A percentile compares a stretch with the other conserved stretches of the same genome.
phyloP scores from a whole-genome alignment of 768 basidiomycete genomes.

The Sutorius australiensis region DNA sequence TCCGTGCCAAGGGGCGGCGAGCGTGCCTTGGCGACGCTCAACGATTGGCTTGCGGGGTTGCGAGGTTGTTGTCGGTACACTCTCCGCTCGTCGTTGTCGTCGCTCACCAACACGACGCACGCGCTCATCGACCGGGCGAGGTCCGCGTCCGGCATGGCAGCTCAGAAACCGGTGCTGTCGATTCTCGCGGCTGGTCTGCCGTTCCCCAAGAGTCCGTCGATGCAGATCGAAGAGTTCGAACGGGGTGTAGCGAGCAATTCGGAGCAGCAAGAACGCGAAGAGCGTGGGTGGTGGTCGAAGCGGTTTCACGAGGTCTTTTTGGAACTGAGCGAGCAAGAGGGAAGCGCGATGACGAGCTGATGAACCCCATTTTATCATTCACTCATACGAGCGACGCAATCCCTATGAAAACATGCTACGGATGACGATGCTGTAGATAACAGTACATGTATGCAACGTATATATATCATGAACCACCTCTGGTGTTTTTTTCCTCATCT shows the following conservation, averaged over 20 bases:
- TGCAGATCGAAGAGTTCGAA: constrained; percentile 42
- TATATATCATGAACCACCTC: constrained; percentile 3
- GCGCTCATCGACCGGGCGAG: constrained; percentile 26
- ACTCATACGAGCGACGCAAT: not conserved
- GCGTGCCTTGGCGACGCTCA: not conserved
- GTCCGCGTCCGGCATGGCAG: constrained; percentile 25
- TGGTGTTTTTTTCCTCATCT: constrained; percentile 18
- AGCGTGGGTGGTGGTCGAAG: constrained; percentile 71
- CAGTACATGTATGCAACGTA: not conserved
- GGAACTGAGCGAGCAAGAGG: constrained; percentile 43
- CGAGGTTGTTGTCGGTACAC: constrained; percentile 50
- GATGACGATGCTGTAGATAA: constrained; percentile 7
- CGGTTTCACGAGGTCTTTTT: constrained; percentile 60
- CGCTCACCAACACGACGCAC: constrained; percentile 25
- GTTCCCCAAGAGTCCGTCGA: constrained; percentile 70
- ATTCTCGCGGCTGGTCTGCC: constrained; percentile 48
- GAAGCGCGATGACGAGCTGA: not conserved
- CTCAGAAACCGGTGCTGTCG: constrained; percentile 35
- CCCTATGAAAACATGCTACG: not conserved
- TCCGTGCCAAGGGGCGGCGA: not conserved
- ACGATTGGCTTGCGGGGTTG: constrained; percentile 49
- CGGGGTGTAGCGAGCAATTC: constrained; percentile 26
- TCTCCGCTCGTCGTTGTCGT: constrained; percentile 37
- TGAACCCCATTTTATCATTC: not conserved
- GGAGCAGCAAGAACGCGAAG: constrained; percentile 53